These are phyloP conservation scores for Magnolia kwangsiensis DNA, from an alignment of 164 flowering plant species.

Conservation along the genomic window DNA sequence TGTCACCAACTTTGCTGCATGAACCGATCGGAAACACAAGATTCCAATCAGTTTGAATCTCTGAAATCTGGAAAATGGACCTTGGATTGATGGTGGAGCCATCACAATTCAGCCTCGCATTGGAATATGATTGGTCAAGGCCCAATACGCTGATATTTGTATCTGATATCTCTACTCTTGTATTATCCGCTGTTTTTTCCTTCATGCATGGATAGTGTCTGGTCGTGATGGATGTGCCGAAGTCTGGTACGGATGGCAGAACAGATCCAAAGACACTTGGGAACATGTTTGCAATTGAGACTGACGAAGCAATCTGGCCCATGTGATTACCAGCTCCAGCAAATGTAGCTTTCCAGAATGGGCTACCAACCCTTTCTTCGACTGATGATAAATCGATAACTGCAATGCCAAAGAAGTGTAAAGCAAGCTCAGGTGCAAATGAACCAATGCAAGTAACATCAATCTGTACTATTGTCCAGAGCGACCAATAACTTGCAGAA, in stretches of 20 bases:
- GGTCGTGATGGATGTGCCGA: neutral
- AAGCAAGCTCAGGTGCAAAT: neutral
- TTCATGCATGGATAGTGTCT: neutral
- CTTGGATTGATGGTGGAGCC: conserved; percentile 1
- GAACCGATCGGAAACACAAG: conserved; percentile 2
- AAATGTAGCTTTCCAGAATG: conserved; percentile 3
- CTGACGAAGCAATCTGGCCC: conserved; percentile 3
- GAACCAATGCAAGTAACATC: neutral
- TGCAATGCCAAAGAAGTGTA: neutral
- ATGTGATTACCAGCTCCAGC: conserved; percentile 6
- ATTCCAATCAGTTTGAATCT: conserved; percentile 9
- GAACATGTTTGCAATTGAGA: neutral
- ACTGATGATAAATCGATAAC: neutral
- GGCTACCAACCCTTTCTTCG: neutral
- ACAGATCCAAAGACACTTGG: conserved; percentile 12
- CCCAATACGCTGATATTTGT: neutral
- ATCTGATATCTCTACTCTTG: neutral
- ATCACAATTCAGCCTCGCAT: conserved; percentile 2
- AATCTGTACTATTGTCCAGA: neutral
- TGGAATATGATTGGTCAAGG: conserved; percentile 4
- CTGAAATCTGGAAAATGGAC: conserved; percentile 12
- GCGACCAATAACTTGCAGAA: neutral
- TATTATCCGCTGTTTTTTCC: neutral
- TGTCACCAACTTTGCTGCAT: neutral
- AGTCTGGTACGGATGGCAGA: conserved; percentile 6